phyloP scores from a whole-genome alignment of 1,284 basidiomycete genomes.

The Leccinum holopus region DNA sequence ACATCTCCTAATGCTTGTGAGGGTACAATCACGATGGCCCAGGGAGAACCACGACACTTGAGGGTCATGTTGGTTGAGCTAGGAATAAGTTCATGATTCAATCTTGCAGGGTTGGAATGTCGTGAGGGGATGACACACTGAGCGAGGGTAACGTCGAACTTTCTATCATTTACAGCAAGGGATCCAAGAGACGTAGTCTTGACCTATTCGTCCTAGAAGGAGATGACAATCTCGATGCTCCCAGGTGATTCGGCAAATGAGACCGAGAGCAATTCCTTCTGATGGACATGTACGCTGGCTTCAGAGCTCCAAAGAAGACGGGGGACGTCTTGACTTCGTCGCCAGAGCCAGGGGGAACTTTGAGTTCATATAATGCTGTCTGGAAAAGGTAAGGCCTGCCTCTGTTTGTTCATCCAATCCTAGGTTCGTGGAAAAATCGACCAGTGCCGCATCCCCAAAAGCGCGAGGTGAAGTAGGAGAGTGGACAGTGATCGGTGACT shows the following conservation, averaged over 20 bases:
- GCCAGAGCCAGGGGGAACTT: not conserved
- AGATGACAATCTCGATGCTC: constrained; percentile 17
- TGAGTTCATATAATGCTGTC: constrained; percentile 19
- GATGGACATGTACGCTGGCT: constrained; percentile 10
- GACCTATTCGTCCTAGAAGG: constrained; percentile 32
- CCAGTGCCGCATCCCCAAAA: constrained; percentile 36
- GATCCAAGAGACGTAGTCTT: constrained; percentile 42
- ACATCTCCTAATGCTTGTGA: constrained; percentile 29
- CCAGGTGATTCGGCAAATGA: constrained; percentile 49
- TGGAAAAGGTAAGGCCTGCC: constrained; percentile 45
- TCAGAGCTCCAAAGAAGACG: constrained; percentile 68
- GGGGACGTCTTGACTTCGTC: constrained; percentile 28
- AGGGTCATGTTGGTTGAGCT: constrained; percentile 46
- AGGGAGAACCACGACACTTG: constrained; percentile 50
- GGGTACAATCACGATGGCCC: constrained; percentile 13
- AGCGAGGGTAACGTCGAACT: constrained; percentile 21
- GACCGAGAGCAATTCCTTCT: constrained; percentile 15
- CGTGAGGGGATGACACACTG: constrained; percentile 23
- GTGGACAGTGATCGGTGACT: constrained; percentile 68
- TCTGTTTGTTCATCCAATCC: constrained; percentile 69
- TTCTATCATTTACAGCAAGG: constrained; percentile 8
- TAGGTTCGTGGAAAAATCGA: constrained; percentile 31
- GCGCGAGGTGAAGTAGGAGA: constrained; percentile 67
- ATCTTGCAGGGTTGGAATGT: constrained; percentile 36
- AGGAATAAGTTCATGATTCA: constrained; percentile 31